Evolutionary conservation across 306 rosid genomes (phyloP), one percentile per base, ranked within the genome.

Genomic region (Quercus rubra): DNA sequence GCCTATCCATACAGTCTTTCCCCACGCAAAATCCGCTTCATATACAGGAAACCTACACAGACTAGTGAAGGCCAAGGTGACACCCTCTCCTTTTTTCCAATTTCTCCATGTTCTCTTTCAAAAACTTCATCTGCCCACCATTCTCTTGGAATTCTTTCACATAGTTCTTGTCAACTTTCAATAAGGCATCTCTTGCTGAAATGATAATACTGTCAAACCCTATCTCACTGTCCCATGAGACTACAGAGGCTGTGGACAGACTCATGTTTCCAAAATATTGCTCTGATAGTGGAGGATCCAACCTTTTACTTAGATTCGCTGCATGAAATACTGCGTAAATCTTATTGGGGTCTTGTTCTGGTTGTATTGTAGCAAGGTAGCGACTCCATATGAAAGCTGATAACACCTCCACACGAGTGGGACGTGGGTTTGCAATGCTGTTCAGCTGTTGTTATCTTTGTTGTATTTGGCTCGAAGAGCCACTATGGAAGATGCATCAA

Each of bases 21-120:
- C 87, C 91, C 89, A 80, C 23, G 87, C 87, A 38, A 85, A 80
- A 54, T 87, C 79, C 31, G 71, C 75, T 27, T 87, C 87, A 67
- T 85, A 80, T 1, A 85, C 17, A 0, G 78, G 78, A n/a, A 82
- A 41, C 20, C 71, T 77, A 12, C 57, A 2, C 81, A 56, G 72
- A 17, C 81, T 72, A 19, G 54, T 78, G 27, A 77, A 77, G 17
- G 35, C 15, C 12, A 55, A 55, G 18, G 33, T 20, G 35, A 4
- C 14, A 55, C 59, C 23, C 1, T 73, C 54, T 5, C 54, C 63
- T 35, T 15, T 20, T 21, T 3, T 7, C 0, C 30, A 43, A 62
- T 28, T 70, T 43, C 9, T 6, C 11, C 52, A 2, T 12, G 9
- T 9, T 41, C 38, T 78, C 62, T 6, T 23, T 12, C 0, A 78